Evolutionary conservation across 1,284 basidiomycete species (phyloP).

Genomic region (Puccinia horiana): DNA sequence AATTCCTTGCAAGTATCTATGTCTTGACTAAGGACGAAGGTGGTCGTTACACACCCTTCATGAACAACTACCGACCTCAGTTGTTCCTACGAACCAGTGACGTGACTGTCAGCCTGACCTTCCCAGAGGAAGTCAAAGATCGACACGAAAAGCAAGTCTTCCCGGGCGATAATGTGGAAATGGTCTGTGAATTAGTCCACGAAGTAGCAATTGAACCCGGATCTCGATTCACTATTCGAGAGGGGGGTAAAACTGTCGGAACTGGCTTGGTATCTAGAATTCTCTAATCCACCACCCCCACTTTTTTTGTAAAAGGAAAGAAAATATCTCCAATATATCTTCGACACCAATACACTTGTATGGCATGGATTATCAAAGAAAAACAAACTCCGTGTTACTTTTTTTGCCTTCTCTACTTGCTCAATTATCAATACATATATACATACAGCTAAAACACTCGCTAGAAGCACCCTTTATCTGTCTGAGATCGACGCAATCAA

Average conservation of each 20-base stretch:
- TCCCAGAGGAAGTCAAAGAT: constrained; percentile 75
- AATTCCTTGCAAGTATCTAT: constrained; percentile 90
- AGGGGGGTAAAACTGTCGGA: constrained; percentile 80
- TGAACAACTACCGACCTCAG: constrained; percentile 93
- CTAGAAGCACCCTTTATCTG: neutral
- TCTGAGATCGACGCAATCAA: neutral
- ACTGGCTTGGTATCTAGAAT: constrained; percentile 46
- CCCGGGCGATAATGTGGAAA: constrained; percentile 97
- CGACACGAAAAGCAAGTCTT: constrained; percentile 72
- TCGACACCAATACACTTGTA: neutral
- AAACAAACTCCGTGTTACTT: neutral
- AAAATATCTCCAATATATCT: neutral
- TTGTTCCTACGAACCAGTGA: constrained; percentile 95
- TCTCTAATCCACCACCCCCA: neutral
- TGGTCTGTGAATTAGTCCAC: constrained; percentile 79
- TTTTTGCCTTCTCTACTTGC: neutral
- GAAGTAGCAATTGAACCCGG: constrained; percentile 91
- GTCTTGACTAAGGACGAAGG: constrained; percentile 96
- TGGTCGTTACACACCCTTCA: constrained; percentile 96
- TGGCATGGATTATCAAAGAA: neutral
- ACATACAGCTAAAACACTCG: neutral
- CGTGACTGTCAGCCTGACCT: constrained; percentile 80
- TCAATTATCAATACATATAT: neutral
- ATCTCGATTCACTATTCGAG: constrained; percentile 93
- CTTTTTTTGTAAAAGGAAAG: neutral